Evolutionary conservation across 257 asterid genomes (phyloP), one percentile per base, ranked within the genome.

Genomic region (Nicotiana tabacum): DNA sequence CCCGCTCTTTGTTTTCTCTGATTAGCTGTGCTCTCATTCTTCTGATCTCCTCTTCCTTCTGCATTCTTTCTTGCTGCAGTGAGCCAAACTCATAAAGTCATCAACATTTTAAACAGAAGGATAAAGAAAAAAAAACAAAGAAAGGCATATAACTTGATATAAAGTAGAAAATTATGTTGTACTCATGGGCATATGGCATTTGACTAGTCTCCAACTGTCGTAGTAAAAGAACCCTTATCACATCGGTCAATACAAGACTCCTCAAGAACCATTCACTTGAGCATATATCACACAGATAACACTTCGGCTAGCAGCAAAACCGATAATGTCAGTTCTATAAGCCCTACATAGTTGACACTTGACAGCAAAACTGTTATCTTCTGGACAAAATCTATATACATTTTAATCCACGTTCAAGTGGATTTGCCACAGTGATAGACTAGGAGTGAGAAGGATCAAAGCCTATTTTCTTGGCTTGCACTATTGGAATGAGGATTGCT

Each of bases 21-120:
- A 89, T 86, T 29, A 93, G 86, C 79, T 90, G 91, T 78, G 88
- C 93, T 82, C 87, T 88, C 88, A 88, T 90, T 84, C 82, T 90
- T 87, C 91, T 87, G 70, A 92, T 89, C 83, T 92, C 92, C 51
- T 87, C 88, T 88, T 93, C 97, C 84, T 86, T 89, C 84, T 89
- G 91, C 97, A 92, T 74, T 82, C 62, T 89, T 89, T 93, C 97
- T 87, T 89, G 87, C 97, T 91, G 91, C 86, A 85, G 39, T 24
- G 6, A 74, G 58, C 46, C 84, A 86, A 32, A 64, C 30, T 29
- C 76, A 2, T 48, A 56, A 10, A 8, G 46, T 48, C 61, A 72
- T 72, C 15, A 72, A 72, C 39, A 43, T 66, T 64, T 32, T 76
- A 53, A 67, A 33, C 66, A 86, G 46, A 18, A 17, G 66, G 29